These are phyloP conservation scores for Blepharisma stoltei DNA, from an alignment of 73 alveolate genomes.

Conservation along the genomic window DNA sequence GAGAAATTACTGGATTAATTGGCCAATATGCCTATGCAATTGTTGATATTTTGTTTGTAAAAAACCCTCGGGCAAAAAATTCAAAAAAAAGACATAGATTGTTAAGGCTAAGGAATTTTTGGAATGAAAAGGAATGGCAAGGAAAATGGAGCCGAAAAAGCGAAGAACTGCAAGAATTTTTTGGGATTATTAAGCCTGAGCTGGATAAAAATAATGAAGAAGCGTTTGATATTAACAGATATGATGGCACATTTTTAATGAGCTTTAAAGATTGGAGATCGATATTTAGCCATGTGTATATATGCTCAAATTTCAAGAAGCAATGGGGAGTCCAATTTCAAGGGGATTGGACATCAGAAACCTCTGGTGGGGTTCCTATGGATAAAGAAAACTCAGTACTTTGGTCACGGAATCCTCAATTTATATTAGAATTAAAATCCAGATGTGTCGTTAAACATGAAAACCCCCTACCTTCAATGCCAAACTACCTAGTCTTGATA, in stretches of 20 bases:
- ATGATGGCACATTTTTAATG: constrained; percentile 98
- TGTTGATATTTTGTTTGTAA: constrained; percentile 85
- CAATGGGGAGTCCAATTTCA: constrained; percentile 64
- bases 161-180: constrained; percentile 96
- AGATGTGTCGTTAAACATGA: no score
- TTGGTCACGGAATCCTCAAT: constrained; percentile 30
- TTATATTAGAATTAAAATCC: not conserved
- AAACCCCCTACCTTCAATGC: no score
- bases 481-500: no score
- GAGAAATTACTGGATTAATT: constrained; percentile 86
- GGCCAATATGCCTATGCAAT: constrained; percentile 97
- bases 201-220: constrained; percentile 1
- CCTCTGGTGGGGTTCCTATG: constrained; percentile 26
- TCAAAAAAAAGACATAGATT: constrained; percentile 71
- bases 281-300: constrained; percentile 49
- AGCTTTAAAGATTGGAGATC: constrained; percentile 87
- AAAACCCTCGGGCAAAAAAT: constrained; percentile 34
- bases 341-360: constrained; percentile 27
- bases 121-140: constrained; percentile 97
- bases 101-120: constrained; percentile 94
- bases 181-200: constrained; percentile 36
- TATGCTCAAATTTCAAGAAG: constrained; percentile 76
- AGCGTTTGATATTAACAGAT: constrained; percentile 14
- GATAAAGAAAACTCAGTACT: not conserved
- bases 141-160: constrained; percentile 98